Conservation (phyloP, 768 basidiomycete genomes). For the Tephrocybe rancida region DNA sequence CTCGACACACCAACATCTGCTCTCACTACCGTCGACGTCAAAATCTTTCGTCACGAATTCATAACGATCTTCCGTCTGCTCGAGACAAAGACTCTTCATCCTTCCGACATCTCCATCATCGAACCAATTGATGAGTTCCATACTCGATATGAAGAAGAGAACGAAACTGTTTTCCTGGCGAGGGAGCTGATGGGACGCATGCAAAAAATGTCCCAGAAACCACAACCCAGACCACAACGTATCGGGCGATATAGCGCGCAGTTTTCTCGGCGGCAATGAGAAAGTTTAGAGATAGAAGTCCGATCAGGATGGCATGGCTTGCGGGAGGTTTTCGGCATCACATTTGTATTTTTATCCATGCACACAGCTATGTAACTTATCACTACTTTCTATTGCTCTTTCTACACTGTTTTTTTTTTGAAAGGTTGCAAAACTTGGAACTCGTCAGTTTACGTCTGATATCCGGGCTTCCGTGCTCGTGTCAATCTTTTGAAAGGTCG, state of each 20-base stretch:
- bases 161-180: constrained; percentile 60
- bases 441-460: too few relatives aligned
- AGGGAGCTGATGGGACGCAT: constrained; percentile 49
- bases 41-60: constrained; percentile 62
- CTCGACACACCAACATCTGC: constrained; percentile 42
- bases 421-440: too few relatives aligned
- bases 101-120: constrained; percentile 51
- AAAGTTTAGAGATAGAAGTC: constrained; percentile 1
- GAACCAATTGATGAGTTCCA: constrained; percentile 50
- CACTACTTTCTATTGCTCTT: not conserved
- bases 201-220: constrained; percentile 38
- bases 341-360: constrained; percentile 32
- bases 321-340: constrained; percentile 4
- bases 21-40: constrained; percentile 49
- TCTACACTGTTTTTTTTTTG: not conserved
- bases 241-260: constrained; percentile 24
- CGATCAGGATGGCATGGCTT: constrained; percentile 6
- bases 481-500: too few relatives aligned
- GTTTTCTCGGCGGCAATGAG: constrained; percentile 23
- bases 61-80: constrained; percentile 64
- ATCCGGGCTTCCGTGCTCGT: too few relatives aligned
- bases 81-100: constrained; percentile 47
- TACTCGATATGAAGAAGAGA: constrained; percentile 60
- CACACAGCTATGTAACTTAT: constrained; percentile 20
- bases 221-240: constrained; percentile 19